phyloP scores from a whole-genome alignment of 352 stramenopile genomes.

The Elongisporangium anandrum region DNA sequence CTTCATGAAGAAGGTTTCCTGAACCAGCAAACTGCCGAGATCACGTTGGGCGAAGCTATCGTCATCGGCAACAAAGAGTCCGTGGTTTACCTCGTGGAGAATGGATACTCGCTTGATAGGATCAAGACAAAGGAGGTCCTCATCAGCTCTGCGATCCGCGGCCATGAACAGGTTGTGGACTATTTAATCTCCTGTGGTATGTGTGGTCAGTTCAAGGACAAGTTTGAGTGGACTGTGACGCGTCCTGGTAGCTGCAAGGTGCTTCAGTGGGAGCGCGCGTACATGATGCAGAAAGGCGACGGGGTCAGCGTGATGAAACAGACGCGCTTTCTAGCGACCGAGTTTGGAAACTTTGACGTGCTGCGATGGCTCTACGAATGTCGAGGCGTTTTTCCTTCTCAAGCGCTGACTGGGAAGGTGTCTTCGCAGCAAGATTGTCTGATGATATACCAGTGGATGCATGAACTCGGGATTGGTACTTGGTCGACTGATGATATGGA shows the following conservation, averaged over 20 bases:
- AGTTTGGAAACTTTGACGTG: background rate
- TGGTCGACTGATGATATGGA: background rate
- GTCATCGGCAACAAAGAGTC: background rate
- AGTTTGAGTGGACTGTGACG: background rate
- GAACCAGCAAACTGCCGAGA: background rate
- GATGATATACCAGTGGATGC: background rate
- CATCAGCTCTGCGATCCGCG: background rate
- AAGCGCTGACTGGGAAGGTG: background rate
- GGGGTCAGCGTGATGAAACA: background rate
- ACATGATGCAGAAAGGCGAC: background rate
- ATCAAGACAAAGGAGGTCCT: background rate
- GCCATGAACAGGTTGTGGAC: background rate
- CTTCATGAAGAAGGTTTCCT: background rate
- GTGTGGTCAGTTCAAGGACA: background rate
- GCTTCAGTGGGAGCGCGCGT: background rate
- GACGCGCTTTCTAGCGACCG: background rate
- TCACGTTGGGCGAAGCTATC: background rate
- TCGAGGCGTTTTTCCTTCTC: background rate
- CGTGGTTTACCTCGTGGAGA: background rate
- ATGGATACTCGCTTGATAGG: background rate
- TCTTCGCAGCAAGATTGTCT: background rate
- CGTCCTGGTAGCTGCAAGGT: background rate
- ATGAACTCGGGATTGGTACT: background rate
- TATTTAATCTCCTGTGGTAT: background rate
- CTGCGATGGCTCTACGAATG: background rate